Evolutionary conservation across 2,329 filamentous ascomycete genomes (phyloP).

Genomic region (Talaromyces sp.): DNA sequence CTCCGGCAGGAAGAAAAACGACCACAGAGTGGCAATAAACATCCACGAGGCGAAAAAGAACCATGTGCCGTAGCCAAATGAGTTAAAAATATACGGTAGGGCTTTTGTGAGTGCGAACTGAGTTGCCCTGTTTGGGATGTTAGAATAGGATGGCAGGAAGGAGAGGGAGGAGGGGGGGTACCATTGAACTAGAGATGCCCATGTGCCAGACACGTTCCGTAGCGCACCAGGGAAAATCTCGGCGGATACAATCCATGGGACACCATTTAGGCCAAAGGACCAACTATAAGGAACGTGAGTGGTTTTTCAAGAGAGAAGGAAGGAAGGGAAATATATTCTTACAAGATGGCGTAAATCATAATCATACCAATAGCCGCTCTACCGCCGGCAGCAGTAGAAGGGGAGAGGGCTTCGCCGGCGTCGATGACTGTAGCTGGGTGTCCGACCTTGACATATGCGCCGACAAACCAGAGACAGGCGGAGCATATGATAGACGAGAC

Average conservation of each 20-base stretch:
- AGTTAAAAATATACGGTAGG: slow-evolving; percentile 36
- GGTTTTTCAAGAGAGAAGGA: background rate
- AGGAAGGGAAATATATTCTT: background rate
- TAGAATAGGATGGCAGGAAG: too few relatives aligned
- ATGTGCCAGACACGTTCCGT: slow-evolving; percentile 23
- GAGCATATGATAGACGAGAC: slow-evolving; percentile 16
- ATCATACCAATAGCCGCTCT: slow-evolving; percentile 17
- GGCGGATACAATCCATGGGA: slow-evolving; percentile 41
- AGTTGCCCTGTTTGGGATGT: background rate
- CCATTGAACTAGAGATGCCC: background rate
- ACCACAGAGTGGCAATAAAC: slow-evolving; percentile 32
- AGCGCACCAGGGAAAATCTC: slow-evolving; percentile 39
- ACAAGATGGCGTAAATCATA: slow-evolving; percentile 20
- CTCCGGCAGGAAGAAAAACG: slow-evolving; percentile 27
- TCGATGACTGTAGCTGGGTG: slow-evolving; percentile 10
- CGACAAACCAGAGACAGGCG: slow-evolving; percentile 16
- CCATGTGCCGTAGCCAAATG: slow-evolving; percentile 36
- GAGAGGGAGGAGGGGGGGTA: background rate
- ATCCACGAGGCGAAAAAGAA: slow-evolving; percentile 38
- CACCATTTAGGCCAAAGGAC: slow-evolving; percentile 36
- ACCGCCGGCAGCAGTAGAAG: slow-evolving; percentile 15
- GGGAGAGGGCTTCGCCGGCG: slow-evolving; percentile 10
- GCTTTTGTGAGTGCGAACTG: slow-evolving; percentile 34
- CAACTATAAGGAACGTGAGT: slow-evolving; percentile 14
- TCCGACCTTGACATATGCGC: slow-evolving; percentile 16